Conservation (phyloP, 2,329 filamentous ascomycete genomes). For the Epichloe sp. region DNA sequence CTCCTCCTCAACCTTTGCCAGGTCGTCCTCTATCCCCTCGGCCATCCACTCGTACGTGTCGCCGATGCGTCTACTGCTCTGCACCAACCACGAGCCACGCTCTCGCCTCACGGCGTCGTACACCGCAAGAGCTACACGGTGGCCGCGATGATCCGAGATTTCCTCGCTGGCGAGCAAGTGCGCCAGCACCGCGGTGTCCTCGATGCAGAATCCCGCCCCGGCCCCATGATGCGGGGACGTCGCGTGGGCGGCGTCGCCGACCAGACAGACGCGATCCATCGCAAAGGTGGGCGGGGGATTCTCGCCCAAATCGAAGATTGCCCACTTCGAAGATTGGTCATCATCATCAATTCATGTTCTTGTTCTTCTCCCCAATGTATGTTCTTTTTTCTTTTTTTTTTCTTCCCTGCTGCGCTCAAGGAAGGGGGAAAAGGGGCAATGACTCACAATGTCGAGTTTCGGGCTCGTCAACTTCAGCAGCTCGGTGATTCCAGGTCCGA, state of each 20-base stretch:
- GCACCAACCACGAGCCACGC: conserved; percentile 4
- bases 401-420: not conserved
- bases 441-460: conserved; percentile 1
- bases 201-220: conserved; percentile 4
- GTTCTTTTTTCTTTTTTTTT: not conserved
- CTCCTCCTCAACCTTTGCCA: conserved; percentile 5
- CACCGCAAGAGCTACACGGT: not conserved
- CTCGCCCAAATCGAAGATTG: conserved; percentile 4
- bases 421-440: too few relatives aligned
- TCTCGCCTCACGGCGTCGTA: not conserved
- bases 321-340: not conserved
- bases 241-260: conserved; percentile 7
- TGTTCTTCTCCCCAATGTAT: not conserved
- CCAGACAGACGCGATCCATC: conserved; percentile 1
- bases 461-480: conserved; percentile 1
- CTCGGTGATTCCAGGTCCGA: not conserved
- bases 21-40: conserved; percentile 3
- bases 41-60: conserved; percentile 8
- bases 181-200: conserved; percentile 4
- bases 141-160: not conserved
- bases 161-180: not conserved
- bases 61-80: conserved; percentile 6
- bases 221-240: conserved; percentile 5
- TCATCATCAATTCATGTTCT: not conserved
- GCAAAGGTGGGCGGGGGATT: conserved; percentile 5